Conservation (phyloP, 2,329 filamentous ascomycete genomes). For the Samsoniella hepiali region DNA sequence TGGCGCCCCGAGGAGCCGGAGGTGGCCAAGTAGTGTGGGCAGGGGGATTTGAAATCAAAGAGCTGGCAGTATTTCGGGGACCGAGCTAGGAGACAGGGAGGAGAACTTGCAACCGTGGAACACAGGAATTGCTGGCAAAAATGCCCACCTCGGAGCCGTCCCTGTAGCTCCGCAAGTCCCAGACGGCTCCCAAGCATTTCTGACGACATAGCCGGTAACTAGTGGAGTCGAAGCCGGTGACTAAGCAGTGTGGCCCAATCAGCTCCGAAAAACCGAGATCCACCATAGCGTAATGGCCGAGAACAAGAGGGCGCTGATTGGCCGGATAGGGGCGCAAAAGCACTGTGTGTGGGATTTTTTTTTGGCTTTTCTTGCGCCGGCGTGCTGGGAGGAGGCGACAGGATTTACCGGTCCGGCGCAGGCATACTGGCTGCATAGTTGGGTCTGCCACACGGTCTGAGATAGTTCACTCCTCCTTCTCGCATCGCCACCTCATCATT, state of each 20-base stretch:
- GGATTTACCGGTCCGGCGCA: not conserved
- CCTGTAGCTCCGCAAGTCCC: constrained; percentile 13
- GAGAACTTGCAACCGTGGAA: not conserved
- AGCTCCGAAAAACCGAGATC: constrained; percentile 18
- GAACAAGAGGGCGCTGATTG: constrained; percentile 28
- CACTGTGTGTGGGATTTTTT: not conserved
- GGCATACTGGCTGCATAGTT: not conserved
- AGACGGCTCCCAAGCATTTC: not conserved
- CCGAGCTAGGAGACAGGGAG: not conserved
- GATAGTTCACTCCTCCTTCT: not conserved
- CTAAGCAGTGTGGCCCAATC: constrained; percentile 12
- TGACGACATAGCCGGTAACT: constrained; percentile 16
- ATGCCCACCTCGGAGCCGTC: constrained; percentile 6
- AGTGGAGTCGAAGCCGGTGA: not conserved
- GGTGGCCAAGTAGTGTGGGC: not conserved
- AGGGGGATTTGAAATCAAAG: constrained; percentile 18
- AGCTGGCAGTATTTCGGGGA: constrained; percentile 7
- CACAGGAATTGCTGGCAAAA: not conserved
- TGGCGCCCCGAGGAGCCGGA: constrained; percentile 2
- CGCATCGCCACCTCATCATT: constrained; percentile 2
- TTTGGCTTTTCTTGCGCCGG: constrained; percentile 19
- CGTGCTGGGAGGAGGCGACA: not conserved
- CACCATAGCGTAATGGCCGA: constrained; percentile 23
- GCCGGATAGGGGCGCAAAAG: constrained; percentile 21
- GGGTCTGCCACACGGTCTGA: constrained; percentile 13